phyloP scores from a whole-genome alignment of 257 asterid species.

The Plantago ovata region DNA sequence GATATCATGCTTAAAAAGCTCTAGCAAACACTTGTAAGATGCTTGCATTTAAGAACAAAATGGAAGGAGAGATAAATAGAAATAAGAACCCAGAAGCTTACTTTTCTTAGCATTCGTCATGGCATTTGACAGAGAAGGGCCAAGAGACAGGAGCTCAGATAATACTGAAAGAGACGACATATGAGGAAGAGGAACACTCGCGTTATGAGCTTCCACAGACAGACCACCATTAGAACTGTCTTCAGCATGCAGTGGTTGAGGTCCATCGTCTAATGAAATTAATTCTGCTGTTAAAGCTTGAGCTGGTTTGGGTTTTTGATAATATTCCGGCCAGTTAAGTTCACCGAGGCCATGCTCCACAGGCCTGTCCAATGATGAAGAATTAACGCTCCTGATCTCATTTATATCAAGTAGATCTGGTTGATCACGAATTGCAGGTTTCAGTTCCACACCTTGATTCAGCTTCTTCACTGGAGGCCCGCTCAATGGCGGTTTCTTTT shows the following conservation, averaged over 20 bases:
- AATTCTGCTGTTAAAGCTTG: constrained; percentile 29
- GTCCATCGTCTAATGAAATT: constrained; percentile 32
- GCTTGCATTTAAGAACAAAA: neutral
- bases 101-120: constrained; percentile 30
- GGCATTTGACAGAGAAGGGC: constrained; percentile 30
- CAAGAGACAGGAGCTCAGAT: constrained; percentile 51
- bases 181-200: constrained; percentile 28
- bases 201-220: constrained; percentile 23
- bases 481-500: constrained; percentile 21
- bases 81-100: constrained; percentile 28
- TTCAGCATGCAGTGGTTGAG: constrained; percentile 18
- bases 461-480: constrained; percentile 20
- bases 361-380: constrained; percentile 22
- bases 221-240: constrained; percentile 19
- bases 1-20: neutral
- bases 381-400: constrained; percentile 20
- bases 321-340: constrained; percentile 31
- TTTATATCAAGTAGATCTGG: constrained; percentile 29
- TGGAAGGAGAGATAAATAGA: constrained; percentile 4
- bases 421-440: constrained; percentile 34
- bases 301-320: constrained; percentile 24
- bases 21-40: neutral
- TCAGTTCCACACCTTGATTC: constrained; percentile 24
- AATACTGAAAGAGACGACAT: constrained; percentile 40
- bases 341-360: constrained; percentile 34